Evolutionary conservation across 129 eudicot genomes (phyloP), one percentile per base, ranked within the genome.

Genomic region (Scalesia atractyloides): DNA sequence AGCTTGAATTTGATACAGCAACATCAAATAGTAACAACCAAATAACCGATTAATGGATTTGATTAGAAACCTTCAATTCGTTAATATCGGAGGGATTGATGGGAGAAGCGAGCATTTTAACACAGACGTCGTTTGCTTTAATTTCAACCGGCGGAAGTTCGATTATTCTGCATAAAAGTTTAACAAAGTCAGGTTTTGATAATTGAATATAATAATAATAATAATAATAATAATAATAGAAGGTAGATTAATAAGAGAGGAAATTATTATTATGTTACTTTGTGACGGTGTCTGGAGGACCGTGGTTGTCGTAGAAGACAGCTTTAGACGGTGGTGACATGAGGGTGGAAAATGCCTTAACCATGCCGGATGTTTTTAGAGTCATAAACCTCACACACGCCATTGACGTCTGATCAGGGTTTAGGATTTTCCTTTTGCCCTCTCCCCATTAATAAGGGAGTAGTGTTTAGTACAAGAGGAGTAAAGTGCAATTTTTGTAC

Each of bases 31-130:
- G 0, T 4, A 58, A 34, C 34, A 30, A 30, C 6, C 15, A 47
- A 68, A 11, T 3, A 7, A 58, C n/a, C 19, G 57, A 76, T 47
- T 16, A 69, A 8, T 14, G 36, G 4, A 43, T 48, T 33, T 0
- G 19, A 17, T 5, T 9, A n/a, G 54, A 36, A 51, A 91, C 97
- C 97, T 90, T 94, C 74, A 58, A 94, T 94, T 79, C 96, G 65
- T 94, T 94, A 51, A 94, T 84, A 61, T 94, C 97, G 1, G 98
- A 94, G 4, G 98, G 98, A 75, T 94, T 94, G 43, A 94, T 94
- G 5, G 98, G 97, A 76, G 97, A 81, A 46, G 98, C 98, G 1
- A 94, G 86, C 98, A 94, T 94, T 73, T 67, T 84, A 52, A 90
- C 98, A 62, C 98, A 94, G 10, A 90, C 93, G 5, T 94, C 96